Percentiles rank a stretch among this genome's conserved stretches.
Conservation (phyloP, 805 yeast species). For the Komagataella phaffii region DNA sequence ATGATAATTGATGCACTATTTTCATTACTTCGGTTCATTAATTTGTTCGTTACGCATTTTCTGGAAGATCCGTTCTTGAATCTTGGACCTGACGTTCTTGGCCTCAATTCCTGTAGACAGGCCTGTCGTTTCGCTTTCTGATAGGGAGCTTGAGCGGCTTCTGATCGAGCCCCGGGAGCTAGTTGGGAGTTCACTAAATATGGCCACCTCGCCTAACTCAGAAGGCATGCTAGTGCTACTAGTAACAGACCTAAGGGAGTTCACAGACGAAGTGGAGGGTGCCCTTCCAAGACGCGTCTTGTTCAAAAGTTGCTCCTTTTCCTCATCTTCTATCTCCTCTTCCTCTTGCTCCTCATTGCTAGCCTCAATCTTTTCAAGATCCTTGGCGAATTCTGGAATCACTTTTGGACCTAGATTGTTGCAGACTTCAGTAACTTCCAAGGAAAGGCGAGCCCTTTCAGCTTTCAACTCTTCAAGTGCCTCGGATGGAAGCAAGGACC, state of each 20-base stretch:
- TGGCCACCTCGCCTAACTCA: background rate
- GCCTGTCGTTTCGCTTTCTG: background rate
- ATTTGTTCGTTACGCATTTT: background rate
- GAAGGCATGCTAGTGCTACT: background rate
- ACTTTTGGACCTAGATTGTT: slow-evolving; percentile 75
- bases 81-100: background rate
- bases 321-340: slow-evolving; percentile 9
- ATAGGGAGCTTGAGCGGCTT: background rate
- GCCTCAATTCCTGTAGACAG: background rate
- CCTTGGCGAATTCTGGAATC: slow-evolving; percentile 62
- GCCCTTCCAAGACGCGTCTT: background rate
- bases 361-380: slow-evolving; percentile 4
- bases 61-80: background rate
- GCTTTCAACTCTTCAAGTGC: slow-evolving; percentile 42
- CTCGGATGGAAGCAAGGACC: slow-evolving; percentile 35
- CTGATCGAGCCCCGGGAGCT: background rate
- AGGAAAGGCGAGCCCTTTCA: slow-evolving; percentile 48
- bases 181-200: background rate
- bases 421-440: slow-evolving; percentile 66
- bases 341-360: slow-evolving; percentile 7
- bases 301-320: slow-evolving; percentile 4
- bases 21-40: background rate
- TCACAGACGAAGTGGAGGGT: background rate
- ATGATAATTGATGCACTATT: background rate
- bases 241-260: no score